Evolutionary conservation across 2,329 filamentous ascomycete genomes (phyloP), one percentile per base, ranked within the genome.

Genomic region (Colletotrichum orbiculare): DNA sequence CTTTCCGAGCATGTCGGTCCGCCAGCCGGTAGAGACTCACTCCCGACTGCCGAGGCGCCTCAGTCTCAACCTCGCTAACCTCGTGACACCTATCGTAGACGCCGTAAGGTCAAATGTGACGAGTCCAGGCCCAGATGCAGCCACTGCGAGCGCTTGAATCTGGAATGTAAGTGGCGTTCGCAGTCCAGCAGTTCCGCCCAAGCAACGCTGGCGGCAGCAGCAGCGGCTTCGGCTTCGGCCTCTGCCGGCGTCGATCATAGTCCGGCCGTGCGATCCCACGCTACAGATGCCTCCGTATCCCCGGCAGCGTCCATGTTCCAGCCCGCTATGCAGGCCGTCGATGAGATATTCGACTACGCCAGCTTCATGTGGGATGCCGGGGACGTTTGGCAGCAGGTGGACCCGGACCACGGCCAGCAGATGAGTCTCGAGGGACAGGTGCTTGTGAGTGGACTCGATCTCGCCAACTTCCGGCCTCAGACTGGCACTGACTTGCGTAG

Each of bases 21-120:
- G 48, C 9, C 53, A 37, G 52, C 38, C 12, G 59, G 45, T 25
- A 34, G 41, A 4, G 34, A 8, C 13, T 34, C 25, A 35, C 48
- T n/a, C 54, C 55, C 48, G 47, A 52, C 56, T 38, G 15, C 47
- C 42, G 55, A 46, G 43, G 17, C 43, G 43, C 56, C 43, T 37
- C 42, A 8, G 10, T 3, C 12, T 12, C 13, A 13, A 25, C 39
- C 25, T 15, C 8, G 46, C 56, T 54, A 50, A 66, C 48, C 9
- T 37, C 12, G 25, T 33, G 66, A 61, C 15, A 12, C 39, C 38
- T 52, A 61, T 57, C 33, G 42, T 65, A 83, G 82, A 67, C 81
- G 82, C 42, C 78, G 83, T 65, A 86, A 86, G 73, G 85, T 85
- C 68, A 80, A 83, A 68, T 87, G 84, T 71, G 82, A 85, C 69